Evolutionary conservation across 2,329 filamentous ascomycete genomes (phyloP), one percentile per base, ranked within the genome.

Genomic region (Phialophora macrospora): DNA sequence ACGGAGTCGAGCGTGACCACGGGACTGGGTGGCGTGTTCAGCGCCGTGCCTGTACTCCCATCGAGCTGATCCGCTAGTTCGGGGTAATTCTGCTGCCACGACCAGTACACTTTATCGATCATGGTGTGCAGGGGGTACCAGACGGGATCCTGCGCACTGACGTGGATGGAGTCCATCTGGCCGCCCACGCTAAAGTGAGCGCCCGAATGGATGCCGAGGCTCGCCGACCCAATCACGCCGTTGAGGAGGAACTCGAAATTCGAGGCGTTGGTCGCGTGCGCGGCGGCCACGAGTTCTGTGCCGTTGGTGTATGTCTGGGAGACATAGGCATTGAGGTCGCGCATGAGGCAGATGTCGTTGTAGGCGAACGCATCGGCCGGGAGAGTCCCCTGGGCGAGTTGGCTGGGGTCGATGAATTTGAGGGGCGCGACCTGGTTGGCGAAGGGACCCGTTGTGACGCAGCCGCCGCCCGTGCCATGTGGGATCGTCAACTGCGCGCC

Each of bases 361-460:
- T 72, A 71, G 22, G 60, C 62, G 59, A 70, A 72, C 8, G 70
- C 67, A 17, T 65, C 68, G 24, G 55, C 49, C 0, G 71, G 71
- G 11, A 72, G 65, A 4, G 61, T 56, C 32, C 69, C 69, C 22
- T 55, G 67, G 24, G 56, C 52, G 12, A 72, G 68, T 11, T 70
- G 61, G 12, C 55, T 54, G 9, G 69, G 66, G 41, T 71, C 69
- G 63, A 72, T 72, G 48, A 67, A 69, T 26, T 65, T 62, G 11
- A 72, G 54, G 9, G 68, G 65, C 4, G 66, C 68, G 56, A 60
- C 66, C 64, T 68, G 61, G 52, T 73, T 70, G 49, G 66, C 66
- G 58, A 75, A 75, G 6, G 73, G 73, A 5, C 73, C 73, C 4
- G 63, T 71, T 7, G 68, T 70, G 32, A 74, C 69, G 54, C 73